phyloP scores from a whole-genome alignment of 1,284 basidiomycete genomes.

The Neolentinus lepideus region DNA sequence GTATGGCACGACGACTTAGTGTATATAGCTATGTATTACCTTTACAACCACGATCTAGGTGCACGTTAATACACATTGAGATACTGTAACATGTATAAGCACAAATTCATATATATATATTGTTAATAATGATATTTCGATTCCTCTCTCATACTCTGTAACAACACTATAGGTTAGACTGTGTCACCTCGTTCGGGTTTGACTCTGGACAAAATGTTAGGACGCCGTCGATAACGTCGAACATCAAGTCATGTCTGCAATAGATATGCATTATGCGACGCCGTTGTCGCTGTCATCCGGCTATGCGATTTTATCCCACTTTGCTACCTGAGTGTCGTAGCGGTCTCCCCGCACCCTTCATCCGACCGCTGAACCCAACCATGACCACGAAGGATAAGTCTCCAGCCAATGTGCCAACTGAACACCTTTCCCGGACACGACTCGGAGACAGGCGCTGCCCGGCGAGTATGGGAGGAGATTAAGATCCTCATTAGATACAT shows the following conservation, averaged over 20 bases:
- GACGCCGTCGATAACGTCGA: neutral
- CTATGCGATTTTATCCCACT: conserved; percentile 51
- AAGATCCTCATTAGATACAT: conserved; percentile 56
- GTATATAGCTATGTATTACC: too few species aligned
- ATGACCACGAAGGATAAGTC: conserved; percentile 17
- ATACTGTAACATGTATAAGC: too few species aligned
- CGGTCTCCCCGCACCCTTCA: conserved; percentile 25
- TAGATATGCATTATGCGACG: conserved; percentile 40
- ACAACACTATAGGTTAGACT: too few species aligned
- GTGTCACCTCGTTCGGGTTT: too few species aligned
- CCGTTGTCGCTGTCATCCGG: conserved; percentile 56
- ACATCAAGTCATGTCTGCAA: conserved; percentile 26
- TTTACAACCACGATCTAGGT: too few species aligned
- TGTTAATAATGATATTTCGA: too few species aligned
- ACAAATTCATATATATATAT: too few species aligned
- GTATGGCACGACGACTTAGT: too few species aligned
- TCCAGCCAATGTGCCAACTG: conserved; percentile 21
- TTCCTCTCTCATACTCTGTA: too few species aligned
- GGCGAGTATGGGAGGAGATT: conserved; percentile 52
- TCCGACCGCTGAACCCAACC: conserved; percentile 25
- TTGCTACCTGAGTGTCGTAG: conserved; percentile 25
- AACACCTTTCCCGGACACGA: conserved; percentile 26
- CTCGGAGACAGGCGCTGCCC: conserved; percentile 14
- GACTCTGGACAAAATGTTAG: too few species aligned
- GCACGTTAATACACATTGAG: too few species aligned